Evolutionary conservation across 2,329 filamentous ascomycete species (phyloP).

Genomic region (Monosporascus cannonballus): DNA sequence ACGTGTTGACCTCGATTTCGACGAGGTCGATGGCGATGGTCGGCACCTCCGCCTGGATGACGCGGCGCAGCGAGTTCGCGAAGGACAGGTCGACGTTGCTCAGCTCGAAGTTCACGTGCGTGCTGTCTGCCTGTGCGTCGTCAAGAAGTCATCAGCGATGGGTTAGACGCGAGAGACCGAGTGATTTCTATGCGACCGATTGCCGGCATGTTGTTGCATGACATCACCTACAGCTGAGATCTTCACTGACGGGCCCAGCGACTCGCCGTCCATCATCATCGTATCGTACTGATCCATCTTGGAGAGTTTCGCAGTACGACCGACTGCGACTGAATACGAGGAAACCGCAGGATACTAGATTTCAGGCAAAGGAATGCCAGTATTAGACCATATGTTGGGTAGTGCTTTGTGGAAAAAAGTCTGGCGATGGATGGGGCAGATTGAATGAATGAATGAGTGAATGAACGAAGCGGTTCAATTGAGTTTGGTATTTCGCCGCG

Average conservation of each 20-base stretch:
- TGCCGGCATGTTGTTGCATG: not conserved
- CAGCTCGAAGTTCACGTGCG: slow-evolving; percentile 86
- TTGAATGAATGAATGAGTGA: not conserved
- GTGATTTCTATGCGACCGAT: no score
- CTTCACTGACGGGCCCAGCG: slow-evolving; percentile 51
- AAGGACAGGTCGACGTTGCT: slow-evolving; percentile 84
- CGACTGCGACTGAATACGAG: not conserved
- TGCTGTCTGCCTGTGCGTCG: slow-evolving; percentile 60
- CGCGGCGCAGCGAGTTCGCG: slow-evolving; percentile 85
- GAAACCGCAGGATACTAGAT: no score
- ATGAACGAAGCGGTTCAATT: not conserved
- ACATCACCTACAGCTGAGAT: slow-evolving; percentile 48
- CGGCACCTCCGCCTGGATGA: slow-evolving; percentile 89
- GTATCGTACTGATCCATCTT: slow-evolving; percentile 51
- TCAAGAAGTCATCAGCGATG: not conserved
- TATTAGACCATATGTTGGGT: not conserved
- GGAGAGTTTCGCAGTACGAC: not conserved
- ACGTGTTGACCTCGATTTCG: slow-evolving; percentile 87
- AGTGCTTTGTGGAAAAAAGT: not conserved
- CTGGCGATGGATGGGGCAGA: not conserved
- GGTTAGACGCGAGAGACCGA: no score
- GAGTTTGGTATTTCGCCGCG: not conserved
- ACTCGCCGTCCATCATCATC: slow-evolving; percentile 54
- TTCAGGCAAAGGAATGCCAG: not conserved
- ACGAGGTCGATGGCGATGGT: slow-evolving; percentile 94